Evolutionary conservation across 306 rosid genomes (phyloP).

Genomic region (Citrullus mucosospermus): DNA sequence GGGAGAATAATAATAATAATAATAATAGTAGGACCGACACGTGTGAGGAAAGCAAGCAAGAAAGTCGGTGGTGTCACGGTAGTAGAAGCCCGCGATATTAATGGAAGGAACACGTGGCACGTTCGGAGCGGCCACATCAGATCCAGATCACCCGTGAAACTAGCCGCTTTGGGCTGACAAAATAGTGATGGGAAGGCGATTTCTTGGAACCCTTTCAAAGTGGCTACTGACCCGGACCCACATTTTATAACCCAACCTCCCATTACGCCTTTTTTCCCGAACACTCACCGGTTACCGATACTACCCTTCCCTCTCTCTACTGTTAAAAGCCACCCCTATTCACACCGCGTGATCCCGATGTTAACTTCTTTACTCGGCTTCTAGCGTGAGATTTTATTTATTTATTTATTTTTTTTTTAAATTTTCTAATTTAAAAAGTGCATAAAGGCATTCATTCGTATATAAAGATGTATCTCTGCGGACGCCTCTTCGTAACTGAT

Average conservation of each 20-base stretch:
- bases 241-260: not conserved
- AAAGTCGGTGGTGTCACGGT: constrained; percentile 32
- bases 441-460: not conserved
- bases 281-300: constrained; percentile 14
- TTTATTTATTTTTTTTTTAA: not conserved
- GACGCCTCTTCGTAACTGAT: not conserved
- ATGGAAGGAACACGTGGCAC: constrained; percentile 26
- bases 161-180: constrained; percentile 22
- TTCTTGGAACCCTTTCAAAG: not conserved
- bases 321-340: not conserved
- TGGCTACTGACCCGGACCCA: constrained; percentile 14
- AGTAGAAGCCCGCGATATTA: not conserved
- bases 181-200: not conserved
- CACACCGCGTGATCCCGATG: not conserved
- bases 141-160: constrained; percentile 25
- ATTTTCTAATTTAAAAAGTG: not conserved
- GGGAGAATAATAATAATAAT: not conserved
- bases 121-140: constrained; percentile 8
- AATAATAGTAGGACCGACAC: constrained; percentile 12
- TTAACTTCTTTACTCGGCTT: not conserved
- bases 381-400: not conserved
- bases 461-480: not conserved
- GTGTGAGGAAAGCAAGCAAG: constrained; percentile 13
- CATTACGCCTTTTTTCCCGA: not conserved
- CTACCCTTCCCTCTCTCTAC: not conserved